Conservation (phyloP, 78 protist species). For the Salpingoeca rosetta region DNA sequence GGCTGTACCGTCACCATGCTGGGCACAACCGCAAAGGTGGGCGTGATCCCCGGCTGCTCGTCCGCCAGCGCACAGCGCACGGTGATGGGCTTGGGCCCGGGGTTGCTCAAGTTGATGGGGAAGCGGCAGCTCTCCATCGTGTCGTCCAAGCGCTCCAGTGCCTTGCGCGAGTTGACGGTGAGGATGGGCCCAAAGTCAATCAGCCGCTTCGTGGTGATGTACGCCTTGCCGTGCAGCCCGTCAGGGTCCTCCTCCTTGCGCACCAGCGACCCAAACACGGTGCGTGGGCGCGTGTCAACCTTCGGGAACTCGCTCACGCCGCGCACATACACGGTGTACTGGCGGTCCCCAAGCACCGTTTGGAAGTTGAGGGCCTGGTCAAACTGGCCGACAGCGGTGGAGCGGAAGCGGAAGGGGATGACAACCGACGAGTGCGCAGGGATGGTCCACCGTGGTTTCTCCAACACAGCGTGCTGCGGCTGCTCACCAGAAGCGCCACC, state of each 20-base stretch:
- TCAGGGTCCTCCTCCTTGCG: not conserved
- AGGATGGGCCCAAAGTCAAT: slow-evolving; percentile 65
- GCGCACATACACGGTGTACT: not conserved
- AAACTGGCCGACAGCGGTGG: not conserved
- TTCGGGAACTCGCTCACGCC: not conserved
- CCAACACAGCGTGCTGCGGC: no score
- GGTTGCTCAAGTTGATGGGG: not conserved
- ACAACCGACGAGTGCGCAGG: not conserved
- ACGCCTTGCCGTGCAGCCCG: slow-evolving; percentile 9
- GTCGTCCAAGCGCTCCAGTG: not conserved
- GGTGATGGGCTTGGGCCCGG: not conserved
- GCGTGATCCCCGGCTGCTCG: no score
- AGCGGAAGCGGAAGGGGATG: not conserved
- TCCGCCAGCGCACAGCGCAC: no score
- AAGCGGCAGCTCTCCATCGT: no score
- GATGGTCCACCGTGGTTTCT: not conserved
- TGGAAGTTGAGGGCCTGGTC: not conserved
- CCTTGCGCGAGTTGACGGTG: slow-evolving; percentile 4
- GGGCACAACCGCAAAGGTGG: slow-evolving; percentile 20
- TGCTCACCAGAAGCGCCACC: no score
- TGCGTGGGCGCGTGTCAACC: not conserved
- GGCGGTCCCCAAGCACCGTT: not conserved
- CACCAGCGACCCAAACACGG: not conserved
- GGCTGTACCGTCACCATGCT: not conserved
- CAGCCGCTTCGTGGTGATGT: not conserved